A percentile compares a stretch with the other conserved stretches of the same genome.
Evolutionary conservation across 805 yeast genomes (phyloP).

Genomic region (Soucietia sequanensis): DNA sequence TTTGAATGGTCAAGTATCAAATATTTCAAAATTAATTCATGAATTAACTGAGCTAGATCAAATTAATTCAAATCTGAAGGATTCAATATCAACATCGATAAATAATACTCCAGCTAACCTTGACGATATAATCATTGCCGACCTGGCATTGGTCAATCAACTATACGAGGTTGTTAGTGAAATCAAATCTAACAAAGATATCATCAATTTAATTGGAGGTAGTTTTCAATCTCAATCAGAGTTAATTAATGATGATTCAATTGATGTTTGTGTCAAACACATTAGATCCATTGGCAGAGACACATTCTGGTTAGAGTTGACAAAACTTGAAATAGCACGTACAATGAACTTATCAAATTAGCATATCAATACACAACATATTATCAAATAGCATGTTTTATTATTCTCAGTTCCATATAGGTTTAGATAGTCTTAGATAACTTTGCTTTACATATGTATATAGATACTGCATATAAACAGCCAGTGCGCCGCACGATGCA

Average conservation of each 20-base stretch:
- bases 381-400: too few relatives aligned
- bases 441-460: too few relatives aligned
- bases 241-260: constrained; percentile 28
- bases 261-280: constrained; percentile 34
- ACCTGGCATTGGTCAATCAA: constrained; percentile 50
- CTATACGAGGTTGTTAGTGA: constrained; percentile 62
- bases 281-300: constrained; percentile 40
- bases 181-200: constrained; percentile 70
- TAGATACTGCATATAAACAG: too few relatives aligned
- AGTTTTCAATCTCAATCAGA: constrained; percentile 38
- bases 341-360: too few relatives aligned
- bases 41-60: constrained; percentile 23
- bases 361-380: too few relatives aligned
- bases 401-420: too few relatives aligned
- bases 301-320: constrained; percentile 40
- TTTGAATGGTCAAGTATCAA: constrained; percentile 22
- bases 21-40: constrained; percentile 21
- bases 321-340: constrained; percentile 32
- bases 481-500: constrained; percentile 29
- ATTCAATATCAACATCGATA: constrained; percentile 13
- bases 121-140: constrained; percentile 39
- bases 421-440: too few relatives aligned
- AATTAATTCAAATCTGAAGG: constrained; percentile 18
- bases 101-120: constrained; percentile 17
- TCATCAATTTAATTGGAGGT: constrained; percentile 55